Evolutionary conservation across 2,329 filamentous ascomycete species (phyloP).

Genomic region (Dactylellina haptotyla): DNA sequence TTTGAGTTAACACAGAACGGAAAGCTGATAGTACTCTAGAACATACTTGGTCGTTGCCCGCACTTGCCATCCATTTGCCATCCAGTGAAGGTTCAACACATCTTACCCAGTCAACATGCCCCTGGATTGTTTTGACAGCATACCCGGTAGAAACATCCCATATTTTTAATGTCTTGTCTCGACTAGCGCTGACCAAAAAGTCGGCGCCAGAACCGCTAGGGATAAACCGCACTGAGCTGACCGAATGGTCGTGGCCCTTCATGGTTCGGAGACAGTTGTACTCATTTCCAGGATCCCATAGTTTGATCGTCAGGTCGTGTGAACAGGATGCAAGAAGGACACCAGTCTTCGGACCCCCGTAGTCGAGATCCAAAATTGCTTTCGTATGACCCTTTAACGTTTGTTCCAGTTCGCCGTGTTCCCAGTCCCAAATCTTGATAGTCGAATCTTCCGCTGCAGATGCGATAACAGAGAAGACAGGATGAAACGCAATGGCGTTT

Average conservation of each 20-base stretch:
- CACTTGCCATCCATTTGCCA: slow-evolving; percentile 82
- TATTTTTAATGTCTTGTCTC: slow-evolving; percentile 84
- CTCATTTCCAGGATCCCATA: slow-evolving; percentile 91
- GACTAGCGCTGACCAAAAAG: slow-evolving; percentile 83
- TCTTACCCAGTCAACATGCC: slow-evolving; percentile 90
- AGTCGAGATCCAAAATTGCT: slow-evolving; percentile 87
- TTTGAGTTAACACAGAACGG: slow-evolving; percentile 14
- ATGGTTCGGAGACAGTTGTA: slow-evolving; percentile 96
- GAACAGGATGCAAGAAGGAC: slow-evolving; percentile 85
- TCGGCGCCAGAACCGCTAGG: slow-evolving; percentile 83
- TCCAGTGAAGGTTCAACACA: slow-evolving; percentile 84
- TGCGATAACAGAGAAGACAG: slow-evolving; percentile 87
- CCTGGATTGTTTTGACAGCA: slow-evolving; percentile 87
- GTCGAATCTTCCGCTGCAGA: slow-evolving; percentile 91
- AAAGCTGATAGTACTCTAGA: not conserved
- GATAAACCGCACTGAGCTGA: slow-evolving; percentile 87
- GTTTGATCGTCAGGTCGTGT: slow-evolving; percentile 89
- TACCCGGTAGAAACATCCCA: slow-evolving; percentile 96
- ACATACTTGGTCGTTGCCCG: slow-evolving; percentile 75
- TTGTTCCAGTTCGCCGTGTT: slow-evolving; percentile 86
- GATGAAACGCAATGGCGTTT: slow-evolving; percentile 91
- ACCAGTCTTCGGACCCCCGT: slow-evolving; percentile 82
- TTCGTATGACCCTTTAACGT: slow-evolving; percentile 94
- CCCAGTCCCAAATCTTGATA: slow-evolving; percentile 98
- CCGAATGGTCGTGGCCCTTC: slow-evolving; percentile 89